Evolutionary conservation across 2,329 filamentous ascomycete species (phyloP), one percentile per base, ranked within the genome.

Genomic region (Xylaria digitata): DNA sequence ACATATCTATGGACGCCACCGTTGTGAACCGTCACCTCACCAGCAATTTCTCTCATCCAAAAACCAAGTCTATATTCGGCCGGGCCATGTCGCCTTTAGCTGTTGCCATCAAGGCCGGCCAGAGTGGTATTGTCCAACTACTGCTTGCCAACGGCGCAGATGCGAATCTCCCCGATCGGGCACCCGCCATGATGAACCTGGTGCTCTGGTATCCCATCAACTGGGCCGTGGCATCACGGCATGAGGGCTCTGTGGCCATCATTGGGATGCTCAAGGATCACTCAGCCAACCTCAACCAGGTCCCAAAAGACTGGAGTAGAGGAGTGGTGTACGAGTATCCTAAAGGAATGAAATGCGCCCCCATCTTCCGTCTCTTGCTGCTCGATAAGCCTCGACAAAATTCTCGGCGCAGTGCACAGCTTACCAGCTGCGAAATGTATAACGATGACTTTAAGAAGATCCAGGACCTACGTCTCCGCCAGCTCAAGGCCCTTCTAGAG

Each of bases 121-220:
- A 15, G 15, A 6, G 50, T 1, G 13, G 4, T 7, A 48, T 53
- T n/a, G 59, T 66, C 46, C 32, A 37, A 32, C 11, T 53, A 13
- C 63, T 70, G 34, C 63, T 70, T 11, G 46, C 23, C 40, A 45
- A 68, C 37, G 56, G 60, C 23, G 68, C 68, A 11, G 48, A 68
- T 17, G 17, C 63, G 1, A 64, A 66, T 32, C 40, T 45, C 19
- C 52, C 52, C 9, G 68, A 66, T 34, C 2, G 6, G 1, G 3
- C 13, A 1, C 37, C 43, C 7, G 13, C 34, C 6, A 7, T 6
- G 5, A 1, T 0, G n/a, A 17, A 42, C 13, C 2, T 0, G 17
- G 26, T n/a, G 1, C 30, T 30, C 6, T 61, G 43, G 45, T 60
- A 59, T 23, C 69, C 69, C 13, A 69, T 71, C 23, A 26, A 69